These are phyloP conservation scores for Cyberlindnera maritima DNA, from an alignment of 805 yeast species.

Conservation along the genomic window DNA sequence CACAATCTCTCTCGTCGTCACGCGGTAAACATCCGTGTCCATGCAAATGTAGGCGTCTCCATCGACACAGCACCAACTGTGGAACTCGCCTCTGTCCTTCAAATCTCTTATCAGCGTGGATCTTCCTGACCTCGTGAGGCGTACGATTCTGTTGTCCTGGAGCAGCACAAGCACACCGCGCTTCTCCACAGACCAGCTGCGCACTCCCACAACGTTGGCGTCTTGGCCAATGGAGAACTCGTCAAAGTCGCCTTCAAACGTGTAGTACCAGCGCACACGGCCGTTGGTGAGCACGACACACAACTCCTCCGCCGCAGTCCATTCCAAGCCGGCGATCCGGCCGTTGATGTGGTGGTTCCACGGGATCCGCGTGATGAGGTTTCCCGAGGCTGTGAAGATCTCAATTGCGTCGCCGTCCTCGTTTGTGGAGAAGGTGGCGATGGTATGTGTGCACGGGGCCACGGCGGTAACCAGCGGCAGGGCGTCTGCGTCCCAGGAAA, in stretches of 20 bases:
- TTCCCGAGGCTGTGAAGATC: constrained; percentile 10
- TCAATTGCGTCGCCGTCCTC: constrained; percentile 10
- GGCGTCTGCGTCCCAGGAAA: constrained; percentile 8
- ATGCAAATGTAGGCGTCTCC: constrained; percentile 6
- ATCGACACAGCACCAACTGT: constrained; percentile 12
- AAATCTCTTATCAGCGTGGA: neutral
- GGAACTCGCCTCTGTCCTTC: constrained; percentile 5
- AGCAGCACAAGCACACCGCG: constrained; percentile 7
- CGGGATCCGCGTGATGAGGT: constrained; percentile 10
- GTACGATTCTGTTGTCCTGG: constrained; percentile 6
- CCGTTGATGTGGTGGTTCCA: constrained; percentile 17
- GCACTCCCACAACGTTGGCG: constrained; percentile 7
- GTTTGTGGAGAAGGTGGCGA: constrained; percentile 7
- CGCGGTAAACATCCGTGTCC: constrained; percentile 7
- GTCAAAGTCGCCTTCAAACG: constrained; percentile 16
- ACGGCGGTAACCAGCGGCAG: constrained; percentile 9
- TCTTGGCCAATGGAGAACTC: constrained; percentile 12
- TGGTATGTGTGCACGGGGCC: constrained; percentile 14
- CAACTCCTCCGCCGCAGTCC: constrained; percentile 13
- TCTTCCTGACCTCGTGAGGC: constrained; percentile 9
- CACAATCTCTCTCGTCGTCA: constrained; percentile 1
- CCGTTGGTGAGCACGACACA: constrained; percentile 15
- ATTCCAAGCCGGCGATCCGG: constrained; percentile 6
- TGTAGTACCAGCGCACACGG: constrained; percentile 15
- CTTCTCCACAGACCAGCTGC: constrained; percentile 1